Evolutionary conservation across 2,329 filamentous ascomycete genomes (phyloP).

Genomic region (Tolypocladium endophyticum): DNA sequence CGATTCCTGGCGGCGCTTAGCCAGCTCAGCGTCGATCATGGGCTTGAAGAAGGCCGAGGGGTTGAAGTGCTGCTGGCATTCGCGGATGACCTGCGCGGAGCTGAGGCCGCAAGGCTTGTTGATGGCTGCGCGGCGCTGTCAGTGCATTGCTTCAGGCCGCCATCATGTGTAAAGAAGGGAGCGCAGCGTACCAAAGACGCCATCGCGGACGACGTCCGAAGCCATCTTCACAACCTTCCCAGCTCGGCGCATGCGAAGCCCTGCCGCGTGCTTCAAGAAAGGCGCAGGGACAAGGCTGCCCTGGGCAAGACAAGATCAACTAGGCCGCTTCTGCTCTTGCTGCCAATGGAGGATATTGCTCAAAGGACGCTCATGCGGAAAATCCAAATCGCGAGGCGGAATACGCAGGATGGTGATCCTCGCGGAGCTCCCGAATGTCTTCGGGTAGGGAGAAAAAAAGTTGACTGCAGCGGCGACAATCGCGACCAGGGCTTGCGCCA

Average conservation of each 20-base stretch:
- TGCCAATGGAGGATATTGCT: background rate
- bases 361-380: background rate
- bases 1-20: conserved; percentile 43
- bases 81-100: conserved; percentile 83
- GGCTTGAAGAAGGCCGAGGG: conserved; percentile 70
- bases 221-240: conserved; percentile 38
- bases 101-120: conserved; percentile 83
- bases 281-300: background rate
- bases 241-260: conserved; percentile 19
- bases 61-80: conserved; percentile 77
- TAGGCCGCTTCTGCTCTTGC: background rate
- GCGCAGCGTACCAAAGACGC: conserved; percentile 42
- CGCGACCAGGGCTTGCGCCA: background rate
- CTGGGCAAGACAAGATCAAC: background rate
- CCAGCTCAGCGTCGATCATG: conserved; percentile 56
- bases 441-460: background rate
- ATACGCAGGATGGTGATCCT: background rate
- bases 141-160: background rate
- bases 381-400: background rate
- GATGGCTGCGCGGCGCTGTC: conserved; percentile 49
- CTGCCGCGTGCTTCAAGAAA: background rate
- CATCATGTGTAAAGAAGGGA: background rate
- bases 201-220: conserved; percentile 40
- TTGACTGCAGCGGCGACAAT: background rate
- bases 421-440: background rate